A percentile compares a stretch with the other conserved stretches of the same genome.
Evolutionary conservation across 768 basidiomycete species (phyloP).

Genomic region (Pleurotus tuoliensis): DNA sequence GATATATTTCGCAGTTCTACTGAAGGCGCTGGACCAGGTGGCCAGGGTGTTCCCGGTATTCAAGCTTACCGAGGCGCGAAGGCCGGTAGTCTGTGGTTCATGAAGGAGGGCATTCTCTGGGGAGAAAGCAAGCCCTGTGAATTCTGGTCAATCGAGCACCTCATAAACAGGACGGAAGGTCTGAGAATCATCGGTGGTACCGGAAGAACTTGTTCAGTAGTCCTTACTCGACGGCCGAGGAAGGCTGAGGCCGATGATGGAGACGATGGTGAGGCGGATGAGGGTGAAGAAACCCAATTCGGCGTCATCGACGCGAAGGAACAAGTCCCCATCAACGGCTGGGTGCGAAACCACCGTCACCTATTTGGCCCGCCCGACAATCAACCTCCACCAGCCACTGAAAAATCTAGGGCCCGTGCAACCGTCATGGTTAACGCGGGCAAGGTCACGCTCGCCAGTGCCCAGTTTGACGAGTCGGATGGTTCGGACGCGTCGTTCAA

Average conservation of each 20-base stretch:
- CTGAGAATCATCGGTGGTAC: constrained; percentile 56
- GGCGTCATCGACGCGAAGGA: constrained; percentile 70
- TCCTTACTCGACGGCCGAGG: constrained; percentile 38
- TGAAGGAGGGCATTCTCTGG: constrained; percentile 63
- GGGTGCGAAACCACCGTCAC: constrained; percentile 57
- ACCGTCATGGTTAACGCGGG: constrained; percentile 20
- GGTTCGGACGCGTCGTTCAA: constrained; percentile 45
- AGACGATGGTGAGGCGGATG: constrained; percentile 37
- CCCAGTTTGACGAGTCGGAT: constrained; percentile 34
- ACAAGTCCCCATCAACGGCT: constrained; percentile 58
- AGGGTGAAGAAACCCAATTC: constrained; percentile 61
- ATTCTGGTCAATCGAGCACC: constrained; percentile 63
- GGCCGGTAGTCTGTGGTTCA: constrained; percentile 69
- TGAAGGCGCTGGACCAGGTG: constrained; percentile 29
- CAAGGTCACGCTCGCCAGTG: constrained; percentile 18
- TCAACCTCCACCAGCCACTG: not conserved
- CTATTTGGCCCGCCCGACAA: constrained; percentile 43
- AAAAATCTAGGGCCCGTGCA: not conserved
- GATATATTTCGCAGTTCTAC: constrained; percentile 49
- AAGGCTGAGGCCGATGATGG: constrained; percentile 25
- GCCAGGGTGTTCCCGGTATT: constrained; percentile 53
- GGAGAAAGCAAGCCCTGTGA: constrained; percentile 76
- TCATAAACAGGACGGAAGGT: constrained; percentile 47
- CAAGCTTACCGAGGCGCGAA: constrained; percentile 74
- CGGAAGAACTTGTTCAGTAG: constrained; percentile 65